phyloP scores from a whole-genome alignment of 2,329 filamentous ascomycete species.

The Epichloe sibirici region DNA sequence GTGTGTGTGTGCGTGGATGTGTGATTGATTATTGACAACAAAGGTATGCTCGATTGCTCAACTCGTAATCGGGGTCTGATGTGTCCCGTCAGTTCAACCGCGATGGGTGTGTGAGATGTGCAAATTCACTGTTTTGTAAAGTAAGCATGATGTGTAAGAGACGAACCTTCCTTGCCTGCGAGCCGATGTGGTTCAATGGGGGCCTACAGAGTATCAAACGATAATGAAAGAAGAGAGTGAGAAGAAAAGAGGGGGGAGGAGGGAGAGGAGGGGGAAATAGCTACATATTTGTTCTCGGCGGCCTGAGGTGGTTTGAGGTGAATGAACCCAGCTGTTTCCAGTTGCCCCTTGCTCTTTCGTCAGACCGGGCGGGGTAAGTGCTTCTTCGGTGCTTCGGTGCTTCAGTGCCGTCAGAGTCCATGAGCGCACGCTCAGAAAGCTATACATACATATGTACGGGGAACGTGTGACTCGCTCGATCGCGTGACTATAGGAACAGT shows the following conservation, averaged over 20 bases:
- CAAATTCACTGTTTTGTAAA: background rate
- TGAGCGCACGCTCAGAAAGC: background rate
- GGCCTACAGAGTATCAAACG: conserved; percentile 2
- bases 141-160: background rate
- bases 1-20: background rate
- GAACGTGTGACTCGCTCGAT: conserved; percentile 5
- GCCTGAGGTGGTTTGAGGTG: conserved; percentile 8
- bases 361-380: conserved; percentile 33
- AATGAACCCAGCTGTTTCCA: conserved; percentile 2
- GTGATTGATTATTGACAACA: background rate
- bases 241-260: conserved; percentile 8
- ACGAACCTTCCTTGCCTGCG: conserved; percentile 5
- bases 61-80: background rate
- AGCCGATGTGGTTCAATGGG: conserved; percentile 7
- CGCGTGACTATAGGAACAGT: conserved; percentile 7
- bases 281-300: conserved; percentile 19
- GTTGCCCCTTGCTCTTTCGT: conserved; percentile 23
- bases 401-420: conserved; percentile 19
- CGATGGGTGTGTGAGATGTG: background rate
- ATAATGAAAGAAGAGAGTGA: conserved; percentile 13
- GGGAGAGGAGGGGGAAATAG: conserved; percentile 15
- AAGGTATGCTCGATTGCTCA: background rate
- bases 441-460: background rate
- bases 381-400: conserved; percentile 14
- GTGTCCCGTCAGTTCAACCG: background rate